phyloP scores from a whole-genome alignment of 2,329 filamentous ascomycete species.

The Huntiella moniliformis region DNA sequence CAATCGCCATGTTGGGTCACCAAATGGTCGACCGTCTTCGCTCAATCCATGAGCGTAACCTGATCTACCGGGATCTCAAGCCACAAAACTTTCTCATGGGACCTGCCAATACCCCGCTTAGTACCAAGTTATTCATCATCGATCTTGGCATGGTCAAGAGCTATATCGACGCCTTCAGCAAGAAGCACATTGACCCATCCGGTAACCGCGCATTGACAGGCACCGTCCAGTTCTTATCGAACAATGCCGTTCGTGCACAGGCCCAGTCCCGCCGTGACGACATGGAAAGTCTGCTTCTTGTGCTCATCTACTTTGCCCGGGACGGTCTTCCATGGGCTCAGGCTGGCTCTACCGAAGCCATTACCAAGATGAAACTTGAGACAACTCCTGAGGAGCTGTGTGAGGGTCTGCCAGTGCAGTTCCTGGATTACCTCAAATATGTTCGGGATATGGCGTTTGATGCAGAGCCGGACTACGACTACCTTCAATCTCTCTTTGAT shows the following conservation, averaged over 20 bases:
- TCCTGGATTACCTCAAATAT: conserved; percentile 8
- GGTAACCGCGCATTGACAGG: conserved; percentile 6
- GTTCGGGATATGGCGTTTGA: conserved; percentile 7
- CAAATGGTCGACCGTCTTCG: conserved; percentile 11
- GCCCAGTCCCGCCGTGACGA: conserved; percentile 9
- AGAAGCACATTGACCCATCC: conserved; percentile 5
- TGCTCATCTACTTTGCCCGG: conserved; percentile 7
- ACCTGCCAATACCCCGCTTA: conserved; percentile 1
- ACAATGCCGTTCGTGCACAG: conserved; percentile 7
- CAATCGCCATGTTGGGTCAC: conserved; percentile 6
- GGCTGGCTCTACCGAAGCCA: conserved; percentile 3
- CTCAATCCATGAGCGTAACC: conserved; percentile 28
- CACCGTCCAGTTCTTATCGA: conserved; percentile 10
- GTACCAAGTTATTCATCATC: conserved; percentile 5
- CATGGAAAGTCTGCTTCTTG: conserved; percentile 6
- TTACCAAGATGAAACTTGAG: conserved; percentile 7
- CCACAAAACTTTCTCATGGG: conserved; percentile 66
- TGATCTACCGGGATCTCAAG: conserved; percentile 80
- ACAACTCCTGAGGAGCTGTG: conserved; percentile 5
- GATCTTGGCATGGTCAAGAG: conserved; percentile 10
- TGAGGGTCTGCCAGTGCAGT: conserved; percentile 6
- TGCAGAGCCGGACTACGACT: conserved; percentile 6
- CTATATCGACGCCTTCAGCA: conserved; percentile 8
- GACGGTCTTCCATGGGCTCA: conserved; percentile 10
- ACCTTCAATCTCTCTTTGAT: conserved; percentile 8